These are phyloP conservation scores for Monosporozyma unispora DNA, from an alignment of 805 yeast species.

Conservation along the genomic window DNA sequence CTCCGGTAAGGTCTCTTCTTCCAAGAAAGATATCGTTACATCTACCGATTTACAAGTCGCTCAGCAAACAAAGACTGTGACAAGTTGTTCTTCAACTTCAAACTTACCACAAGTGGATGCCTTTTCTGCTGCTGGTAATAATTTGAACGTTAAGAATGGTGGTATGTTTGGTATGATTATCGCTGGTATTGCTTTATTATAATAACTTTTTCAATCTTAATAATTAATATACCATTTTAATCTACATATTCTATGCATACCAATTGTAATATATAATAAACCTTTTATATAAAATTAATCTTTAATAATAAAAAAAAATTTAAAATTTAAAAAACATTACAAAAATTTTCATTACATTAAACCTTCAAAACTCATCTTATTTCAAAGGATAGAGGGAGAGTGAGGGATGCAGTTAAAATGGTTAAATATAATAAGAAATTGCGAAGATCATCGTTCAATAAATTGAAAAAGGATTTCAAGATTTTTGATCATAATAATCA, in stretches of 20 bases:
- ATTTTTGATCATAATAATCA: conserved; percentile 22
- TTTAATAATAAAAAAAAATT: no score
- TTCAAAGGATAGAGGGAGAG: no score
- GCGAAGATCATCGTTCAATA: conserved; percentile 29
- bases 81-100: background rate
- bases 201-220: background rate
- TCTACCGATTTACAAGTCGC: background rate
- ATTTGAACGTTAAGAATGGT: background rate
- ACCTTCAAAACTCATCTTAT: no score
- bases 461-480: conserved; percentile 22
- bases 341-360: no score
- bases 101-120: conserved; percentile 3
- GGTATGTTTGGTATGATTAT: background rate
- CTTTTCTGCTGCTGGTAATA: conserved; percentile 14
- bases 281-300: no score
- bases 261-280: background rate
- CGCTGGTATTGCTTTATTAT: conserved; percentile 3
- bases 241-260: background rate
- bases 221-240: no score
- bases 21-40: background rate
- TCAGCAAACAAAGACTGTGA: background rate
- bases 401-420: background rate
- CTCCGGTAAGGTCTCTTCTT: conserved; percentile 2
- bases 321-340: no score
- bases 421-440: conserved; percentile 11